phyloP scores from a whole-genome alignment of 805 yeast species.

The Teunomyces gatunensis region DNA sequence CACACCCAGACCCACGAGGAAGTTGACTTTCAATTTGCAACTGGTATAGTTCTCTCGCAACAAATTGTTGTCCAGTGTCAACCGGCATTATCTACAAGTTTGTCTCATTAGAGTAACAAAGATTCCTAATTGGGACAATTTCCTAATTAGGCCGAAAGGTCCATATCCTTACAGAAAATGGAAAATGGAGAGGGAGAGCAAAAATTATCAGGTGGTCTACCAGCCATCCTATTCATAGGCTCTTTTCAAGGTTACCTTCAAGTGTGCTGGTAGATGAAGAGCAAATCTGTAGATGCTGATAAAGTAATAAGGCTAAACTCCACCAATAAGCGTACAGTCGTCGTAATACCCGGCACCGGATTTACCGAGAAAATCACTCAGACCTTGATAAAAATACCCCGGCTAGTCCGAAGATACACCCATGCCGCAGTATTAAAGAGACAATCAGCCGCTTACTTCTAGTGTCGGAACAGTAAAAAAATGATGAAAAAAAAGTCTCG shows the following conservation, averaged over 20 bases:
- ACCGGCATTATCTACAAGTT: not conserved
- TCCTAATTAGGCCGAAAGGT: not conserved
- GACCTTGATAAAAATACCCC: not conserved
- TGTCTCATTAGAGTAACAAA: not conserved
- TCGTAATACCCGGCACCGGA: not conserved
- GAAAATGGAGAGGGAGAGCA: not conserved
- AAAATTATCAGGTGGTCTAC: not conserved
- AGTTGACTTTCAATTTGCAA: too few species aligned
- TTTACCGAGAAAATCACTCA: constrained; percentile 1
- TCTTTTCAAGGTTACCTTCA: too few species aligned
- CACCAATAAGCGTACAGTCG: not conserved
- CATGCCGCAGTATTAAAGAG: not conserved
- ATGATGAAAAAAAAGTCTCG: not conserved
- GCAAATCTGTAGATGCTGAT: not conserved
- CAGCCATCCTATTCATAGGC: not conserved
- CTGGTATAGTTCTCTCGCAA: not conserved
- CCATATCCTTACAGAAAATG: not conserved
- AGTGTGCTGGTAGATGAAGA: not conserved
- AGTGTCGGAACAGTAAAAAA: not conserved
- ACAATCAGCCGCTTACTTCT: constrained; percentile 3
- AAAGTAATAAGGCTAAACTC: not conserved
- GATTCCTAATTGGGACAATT: not conserved
- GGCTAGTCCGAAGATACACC: not conserved
- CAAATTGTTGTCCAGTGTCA: not conserved
- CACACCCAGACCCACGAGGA: too few species aligned